Base-by-base conservation (phyloP, 108 stramenopile genomes). In the Chaetoceros muelleri region DNA sequence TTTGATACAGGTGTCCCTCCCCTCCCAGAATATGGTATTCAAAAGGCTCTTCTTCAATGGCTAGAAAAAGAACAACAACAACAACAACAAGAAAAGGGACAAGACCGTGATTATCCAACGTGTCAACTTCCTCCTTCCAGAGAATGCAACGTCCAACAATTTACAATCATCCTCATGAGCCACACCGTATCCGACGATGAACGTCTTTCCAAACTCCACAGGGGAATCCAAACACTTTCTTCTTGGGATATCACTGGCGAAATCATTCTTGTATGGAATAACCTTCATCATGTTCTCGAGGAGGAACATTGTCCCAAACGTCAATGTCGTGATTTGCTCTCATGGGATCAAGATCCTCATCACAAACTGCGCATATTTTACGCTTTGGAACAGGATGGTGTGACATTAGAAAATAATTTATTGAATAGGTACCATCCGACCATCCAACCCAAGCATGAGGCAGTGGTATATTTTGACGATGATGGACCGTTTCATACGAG, bases 401-500 rank as follows among this genome's bases (percentile, higher is more conserved):
- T 40, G 34, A 40, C 34, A 13, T 73, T 85, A 21, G 55, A 71
- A 3, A 93, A 88, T 50, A 85, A 86, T 68, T 57, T 93, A 25
- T 69, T 93, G 53, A 93, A 93, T 73, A 76, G 91, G 25, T 93
- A 93, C 60, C 85, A 89, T 73, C 91, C 91, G 16, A 23, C 59
- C n/a, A 51, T 93, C 7, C 30, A 74, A n/a, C 72, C 83, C 3
- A 69, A 70, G 50, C 82, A 84, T 46, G 84, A 93, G 65, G 87
- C 87, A 13, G 70, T 93, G 19, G 66, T 93, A 69, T 93, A 87
- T 52, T 89, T 87, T 53, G 91, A 93, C 48, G 91, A 93, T 59
- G 91, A 93, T 62, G 91, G 91, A 26, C 91, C 91, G 1, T 93
- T 93, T 58, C 87, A 82, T 68, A 60, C 57, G 22, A 72, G 69